These are phyloP conservation scores for Emericellopsis atlantica DNA, from an alignment of 2,329 filamentous ascomycete species.

Conservation along the genomic window DNA sequence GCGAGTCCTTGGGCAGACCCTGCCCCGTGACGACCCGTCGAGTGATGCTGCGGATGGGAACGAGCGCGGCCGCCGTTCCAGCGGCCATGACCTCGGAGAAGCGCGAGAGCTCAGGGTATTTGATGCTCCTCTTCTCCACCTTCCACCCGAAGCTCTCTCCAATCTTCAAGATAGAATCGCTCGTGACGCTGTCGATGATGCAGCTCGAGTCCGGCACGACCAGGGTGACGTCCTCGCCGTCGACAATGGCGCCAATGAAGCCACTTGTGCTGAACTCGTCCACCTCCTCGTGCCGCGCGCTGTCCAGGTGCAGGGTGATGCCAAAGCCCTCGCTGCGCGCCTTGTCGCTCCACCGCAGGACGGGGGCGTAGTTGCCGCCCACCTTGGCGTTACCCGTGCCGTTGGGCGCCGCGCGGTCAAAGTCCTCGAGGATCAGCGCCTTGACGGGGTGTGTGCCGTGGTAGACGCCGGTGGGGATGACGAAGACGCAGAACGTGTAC, in stretches of 20 bases:
- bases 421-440: conserved; percentile 79
- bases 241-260: conserved; percentile 66
- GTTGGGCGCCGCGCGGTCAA: conserved; percentile 85
- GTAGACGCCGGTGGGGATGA: conserved; percentile 86
- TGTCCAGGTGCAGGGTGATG: conserved; percentile 93
- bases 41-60: conserved; percentile 85
- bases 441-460: conserved; percentile 83
- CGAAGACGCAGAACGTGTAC: conserved; percentile 84
- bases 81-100: conserved; percentile 75
- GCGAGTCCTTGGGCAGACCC: conserved; percentile 15
- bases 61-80: conserved; percentile 80
- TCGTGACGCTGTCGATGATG: conserved; percentile 80
- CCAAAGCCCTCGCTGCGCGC: conserved; percentile 70
- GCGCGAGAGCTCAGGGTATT: conserved; percentile 40
- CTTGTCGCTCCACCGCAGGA: conserved; percentile 74
- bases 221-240: conserved; percentile 52
- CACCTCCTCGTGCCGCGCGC: conserved; percentile 67
- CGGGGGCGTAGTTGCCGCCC: conserved; percentile 91
- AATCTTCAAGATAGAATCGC: conserved; percentile 65
- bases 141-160: conserved; percentile 70
- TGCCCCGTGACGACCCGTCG: conserved; percentile 30
- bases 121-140: conserved; percentile 64
- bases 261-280: conserved; percentile 95
- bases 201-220: conserved; percentile 76
- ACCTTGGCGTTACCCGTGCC: conserved; percentile 89